Evolutionary conservation across 2,329 filamentous ascomycete genomes (phyloP), one percentile per base, ranked within the genome.

Genomic region (Chaetomiaceae sp.): DNA sequence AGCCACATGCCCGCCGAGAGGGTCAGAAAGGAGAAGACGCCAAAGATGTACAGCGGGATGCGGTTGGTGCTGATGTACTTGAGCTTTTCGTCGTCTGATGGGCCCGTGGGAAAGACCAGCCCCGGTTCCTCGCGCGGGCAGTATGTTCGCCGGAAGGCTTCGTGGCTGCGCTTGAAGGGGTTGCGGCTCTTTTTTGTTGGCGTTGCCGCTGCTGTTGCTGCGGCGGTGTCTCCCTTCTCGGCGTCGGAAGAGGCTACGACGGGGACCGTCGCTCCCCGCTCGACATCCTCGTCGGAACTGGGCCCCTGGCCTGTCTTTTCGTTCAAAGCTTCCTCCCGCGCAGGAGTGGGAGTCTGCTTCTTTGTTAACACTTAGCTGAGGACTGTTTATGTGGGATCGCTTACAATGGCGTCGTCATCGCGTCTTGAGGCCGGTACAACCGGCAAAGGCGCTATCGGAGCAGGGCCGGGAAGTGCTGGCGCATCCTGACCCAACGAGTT

Each of bases 1-100:
- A 73, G 62, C 71, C 71, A 73, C 69, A 72, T 72, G 37, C 71
- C 71, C 4, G 66, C 70, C 5, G 68, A 69, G n/a, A 73, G 63
- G 11, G 64, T 66, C 10, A 73, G 60, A 54, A 73, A 71, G 8
- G 70, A 70, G 41, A 73, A 63, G 34, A 72, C 61, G 18, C 70
- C 71, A 38, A 72, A 69, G 37, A 69, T 57, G 58, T 73, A 70
- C n/a, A 73, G 62, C 0, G 67, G 66, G 5, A 70, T 59, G 10
- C 71, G 65, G 57, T 72, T 72, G 9, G 71, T 73, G 42, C 66
- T 62, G 21, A 72, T 55, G 49, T 73, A 73, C 18, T 58, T 62
- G 43, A 67, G 65, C 60, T 73, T 73, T 55, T 73, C 71, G 11
- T 64, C 63, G 48, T 73, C 70, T 1, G 65, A 69, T 5, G 71